phyloP scores from a whole-genome alignment of 2,329 filamentous ascomycete genomes.

The Trichophyton verrucosum region DNA sequence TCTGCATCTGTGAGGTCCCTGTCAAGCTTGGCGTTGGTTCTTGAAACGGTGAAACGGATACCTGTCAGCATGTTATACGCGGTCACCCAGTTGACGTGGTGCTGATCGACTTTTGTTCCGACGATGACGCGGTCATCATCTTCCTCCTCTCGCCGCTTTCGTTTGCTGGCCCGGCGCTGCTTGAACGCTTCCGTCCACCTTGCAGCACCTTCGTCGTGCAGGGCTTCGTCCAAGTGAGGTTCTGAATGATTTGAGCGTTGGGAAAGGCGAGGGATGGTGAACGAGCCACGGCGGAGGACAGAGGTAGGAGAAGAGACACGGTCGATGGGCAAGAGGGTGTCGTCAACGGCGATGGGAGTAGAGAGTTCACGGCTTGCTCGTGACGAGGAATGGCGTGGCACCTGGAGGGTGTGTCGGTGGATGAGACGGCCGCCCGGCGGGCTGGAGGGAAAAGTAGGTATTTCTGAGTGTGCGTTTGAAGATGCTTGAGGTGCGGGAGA shows the following conservation, averaged over 20 bases:
- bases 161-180: slow-evolving; percentile 80
- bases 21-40: slow-evolving; percentile 94
- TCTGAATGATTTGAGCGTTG: slow-evolving; percentile 82
- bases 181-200: slow-evolving; percentile 88
- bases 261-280: slow-evolving; percentile 65
- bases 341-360: slow-evolving; percentile 34
- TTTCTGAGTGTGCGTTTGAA: slow-evolving; percentile 4
- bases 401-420: slow-evolving; percentile 79
- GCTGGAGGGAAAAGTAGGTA: slow-evolving; percentile 20
- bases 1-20: slow-evolving; percentile 79
- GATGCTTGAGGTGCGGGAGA: slow-evolving; percentile 9
- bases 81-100: slow-evolving; percentile 92
- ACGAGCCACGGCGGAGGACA: slow-evolving; percentile 61
- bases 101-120: slow-evolving; percentile 94
- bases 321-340: slow-evolving; percentile 58
- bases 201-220: slow-evolving; percentile 78
- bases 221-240: slow-evolving; percentile 65
- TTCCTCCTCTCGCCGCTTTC: slow-evolving; percentile 72
- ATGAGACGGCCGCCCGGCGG: slow-evolving; percentile 49
- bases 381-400: slow-evolving; percentile 56
- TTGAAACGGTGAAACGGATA: slow-evolving; percentile 90
- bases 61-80: slow-evolving; percentile 99
- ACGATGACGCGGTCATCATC: slow-evolving; percentile 84
- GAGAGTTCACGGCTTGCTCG: slow-evolving; percentile 52
- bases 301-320: slow-evolving; percentile 64